Base-by-base conservation (phyloP, 2,329 filamentous ascomycete species). In the Pseudogymnoascus sp. region DNA sequence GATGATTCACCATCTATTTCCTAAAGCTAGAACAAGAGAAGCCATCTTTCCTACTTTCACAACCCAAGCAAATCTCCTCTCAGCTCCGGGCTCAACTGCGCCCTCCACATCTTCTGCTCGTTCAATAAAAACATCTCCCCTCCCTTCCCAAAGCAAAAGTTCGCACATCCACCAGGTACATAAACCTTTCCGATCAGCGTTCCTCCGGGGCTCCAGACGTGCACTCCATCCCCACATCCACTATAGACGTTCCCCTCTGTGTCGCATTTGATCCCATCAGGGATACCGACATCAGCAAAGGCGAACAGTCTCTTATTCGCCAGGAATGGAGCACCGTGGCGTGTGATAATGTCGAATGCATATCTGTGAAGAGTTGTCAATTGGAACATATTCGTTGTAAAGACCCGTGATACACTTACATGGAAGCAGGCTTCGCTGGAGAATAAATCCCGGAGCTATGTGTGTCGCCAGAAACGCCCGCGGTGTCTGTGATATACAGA, bases 181-280 rank as follows among this genome's bases (percentile, higher is more conserved):
- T 65, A 74, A 1, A 70, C 75, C 61, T 87, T 88, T 2, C 80
- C 76, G 67, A 88, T 78, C 17, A 82, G 68, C 2, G 70, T 76
- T 0, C 82, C 83, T 0, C 76, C 76, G 0, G 76, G 70, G 63
- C 76, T 78, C 80, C 82, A 86, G 8, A 85, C 76, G 64, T 83
- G 77, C 19, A 85, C 73, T 0, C 82, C 82, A 68, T 84, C 82
- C 0, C 79, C 80, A 65, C 80, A 82, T 0, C 79, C 82, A 26
- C 78, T 77, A 72, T 83, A 85, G 1, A 85, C 78, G 69, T 85
- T 84, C 2, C 83, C 83, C 2, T 78, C 67, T 1, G 75, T 75
- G 67, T 85, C 83, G 42, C 78, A 77, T 66, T 82, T 81, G 65
- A 83, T 74, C 74, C 87, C 86, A 66, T 89, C 86, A 0, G 86